These are phyloP conservation scores for Corymbia citriodora DNA, from an alignment of 441 rosid species.

Conservation along the genomic window DNA sequence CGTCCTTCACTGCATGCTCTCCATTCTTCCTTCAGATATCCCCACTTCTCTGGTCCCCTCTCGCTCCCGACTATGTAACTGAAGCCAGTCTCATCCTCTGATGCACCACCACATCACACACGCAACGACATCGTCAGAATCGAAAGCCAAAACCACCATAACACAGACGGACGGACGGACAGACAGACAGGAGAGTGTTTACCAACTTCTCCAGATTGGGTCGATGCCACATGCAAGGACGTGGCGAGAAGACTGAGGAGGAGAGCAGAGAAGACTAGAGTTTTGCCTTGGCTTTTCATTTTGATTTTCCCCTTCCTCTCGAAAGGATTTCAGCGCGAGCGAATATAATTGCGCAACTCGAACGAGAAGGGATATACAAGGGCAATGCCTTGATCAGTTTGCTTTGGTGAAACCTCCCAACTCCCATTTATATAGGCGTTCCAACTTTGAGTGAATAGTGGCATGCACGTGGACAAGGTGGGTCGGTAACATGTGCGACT, in stretches of 20 bases:
- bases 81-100: not conserved
- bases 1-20: not conserved
- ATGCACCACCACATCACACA: not conserved
- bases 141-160: not conserved
- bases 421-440: too few relatives aligned
- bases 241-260: not conserved
- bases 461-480: too few relatives aligned
- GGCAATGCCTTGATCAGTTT: too few relatives aligned
- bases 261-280: not conserved
- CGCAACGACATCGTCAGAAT: not conserved
- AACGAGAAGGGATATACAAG: too few relatives aligned
- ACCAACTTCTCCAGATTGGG: conserved; percentile 28
- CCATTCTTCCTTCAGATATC: not conserved
- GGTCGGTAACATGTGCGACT: too few relatives aligned
- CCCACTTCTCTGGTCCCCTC: conserved; percentile 1
- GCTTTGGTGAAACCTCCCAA: too few relatives aligned
- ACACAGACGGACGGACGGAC: not conserved
- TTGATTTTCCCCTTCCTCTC: too few relatives aligned
- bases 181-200: not conserved
- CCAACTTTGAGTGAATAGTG: too few relatives aligned
- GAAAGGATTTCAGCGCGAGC: too few relatives aligned
- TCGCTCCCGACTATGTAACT: not conserved
- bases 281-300: conserved; percentile 16
- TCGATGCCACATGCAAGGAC: not conserved
- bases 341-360: too few relatives aligned